phyloP scores from a whole-genome alignment of 441 rosid species.

The Erodium moschatum region DNA sequence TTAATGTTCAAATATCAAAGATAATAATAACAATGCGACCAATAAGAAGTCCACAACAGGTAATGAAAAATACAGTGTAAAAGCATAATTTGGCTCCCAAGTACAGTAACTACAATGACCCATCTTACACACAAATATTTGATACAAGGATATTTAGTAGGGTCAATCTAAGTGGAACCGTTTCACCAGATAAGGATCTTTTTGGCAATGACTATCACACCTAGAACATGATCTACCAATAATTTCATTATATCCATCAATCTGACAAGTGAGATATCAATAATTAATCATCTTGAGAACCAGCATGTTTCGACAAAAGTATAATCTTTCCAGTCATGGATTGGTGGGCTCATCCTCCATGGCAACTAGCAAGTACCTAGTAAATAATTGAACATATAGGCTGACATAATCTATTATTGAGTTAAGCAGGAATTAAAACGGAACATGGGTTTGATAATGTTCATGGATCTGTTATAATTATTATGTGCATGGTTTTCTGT shows the following conservation, averaged over 20 bases:
- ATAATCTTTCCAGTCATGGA: conserved; percentile 19
- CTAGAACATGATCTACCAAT: not conserved
- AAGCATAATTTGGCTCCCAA: conserved; percentile 1
- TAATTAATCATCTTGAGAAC: conserved; percentile 3
- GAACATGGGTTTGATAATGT: not conserved
- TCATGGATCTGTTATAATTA: too few species aligned
- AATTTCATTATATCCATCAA: not conserved
- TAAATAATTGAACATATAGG: conserved; percentile 17
- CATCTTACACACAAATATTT: not conserved
- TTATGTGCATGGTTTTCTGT: conserved; percentile 15
- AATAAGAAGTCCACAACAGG: not conserved
- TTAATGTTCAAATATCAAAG: not conserved
- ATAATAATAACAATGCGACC: not conserved
- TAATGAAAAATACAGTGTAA: not conserved
- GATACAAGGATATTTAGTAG: not conserved
- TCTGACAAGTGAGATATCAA: not conserved
- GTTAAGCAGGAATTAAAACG: conserved; percentile 11
- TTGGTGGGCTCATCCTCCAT: conserved; percentile 18
- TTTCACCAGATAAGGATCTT: not conserved
- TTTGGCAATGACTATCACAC: conserved; percentile 6
- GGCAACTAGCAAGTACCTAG: conserved; percentile 19
- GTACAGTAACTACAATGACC: conserved; percentile 6
- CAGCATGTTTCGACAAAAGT: not conserved
- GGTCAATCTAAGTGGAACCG: conserved; percentile 1
- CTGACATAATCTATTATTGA: conserved; percentile 7